Evolutionary conservation across 495 filamentous ascomycete species (phyloP).

Genomic region (Glarea lozoyensis): DNA sequence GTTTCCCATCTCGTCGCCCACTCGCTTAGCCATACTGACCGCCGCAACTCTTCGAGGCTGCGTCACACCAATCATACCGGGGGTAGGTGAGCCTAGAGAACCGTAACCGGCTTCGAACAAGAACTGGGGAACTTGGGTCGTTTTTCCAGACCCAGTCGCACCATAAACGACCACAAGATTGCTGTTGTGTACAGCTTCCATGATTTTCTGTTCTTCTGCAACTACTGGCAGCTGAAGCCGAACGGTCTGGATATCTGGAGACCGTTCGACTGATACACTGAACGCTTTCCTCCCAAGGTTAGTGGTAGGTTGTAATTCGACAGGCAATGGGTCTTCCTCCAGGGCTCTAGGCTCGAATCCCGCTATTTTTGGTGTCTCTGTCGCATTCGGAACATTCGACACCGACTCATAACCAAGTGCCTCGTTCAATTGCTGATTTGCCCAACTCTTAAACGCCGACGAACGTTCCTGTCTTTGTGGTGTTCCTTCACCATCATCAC

Average conservation of each 20-base stretch:
- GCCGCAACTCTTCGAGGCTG: slow-evolving; percentile 91
- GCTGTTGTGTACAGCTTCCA: slow-evolving; percentile 93
- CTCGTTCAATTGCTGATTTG: slow-evolving; percentile 74
- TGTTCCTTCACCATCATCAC: slow-evolving; percentile 26
- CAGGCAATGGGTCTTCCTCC: slow-evolving; percentile 68
- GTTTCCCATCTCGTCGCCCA: slow-evolving; percentile 73
- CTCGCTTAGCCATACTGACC: slow-evolving; percentile 90
- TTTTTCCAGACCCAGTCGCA: slow-evolving; percentile 93
- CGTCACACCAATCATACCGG: slow-evolving; percentile 90
- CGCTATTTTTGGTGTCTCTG: slow-evolving; percentile 34
- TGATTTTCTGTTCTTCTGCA: slow-evolving; percentile 92
- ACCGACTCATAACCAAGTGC: slow-evolving; percentile 43
- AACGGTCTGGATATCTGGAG: slow-evolving; percentile 62
- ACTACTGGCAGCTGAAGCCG: slow-evolving; percentile 83
- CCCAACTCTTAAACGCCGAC: slow-evolving; percentile 92
- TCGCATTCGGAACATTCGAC: slow-evolving; percentile 20
- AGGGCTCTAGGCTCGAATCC: slow-evolving; percentile 51
- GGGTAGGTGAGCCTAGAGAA: slow-evolving; percentile 60
- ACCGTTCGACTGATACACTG: slow-evolving; percentile 62
- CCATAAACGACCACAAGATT: slow-evolving; percentile 86
- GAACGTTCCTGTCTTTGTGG: slow-evolving; percentile 28
- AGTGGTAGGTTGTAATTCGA: slow-evolving; percentile 58
- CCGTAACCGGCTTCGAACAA: slow-evolving; percentile 92
- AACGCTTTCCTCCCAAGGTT: slow-evolving; percentile 63
- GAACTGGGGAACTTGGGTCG: slow-evolving; percentile 94